Conservation (phyloP, 2,329 filamentous ascomycete genomes). For the Fusarium multiceps region DNA sequence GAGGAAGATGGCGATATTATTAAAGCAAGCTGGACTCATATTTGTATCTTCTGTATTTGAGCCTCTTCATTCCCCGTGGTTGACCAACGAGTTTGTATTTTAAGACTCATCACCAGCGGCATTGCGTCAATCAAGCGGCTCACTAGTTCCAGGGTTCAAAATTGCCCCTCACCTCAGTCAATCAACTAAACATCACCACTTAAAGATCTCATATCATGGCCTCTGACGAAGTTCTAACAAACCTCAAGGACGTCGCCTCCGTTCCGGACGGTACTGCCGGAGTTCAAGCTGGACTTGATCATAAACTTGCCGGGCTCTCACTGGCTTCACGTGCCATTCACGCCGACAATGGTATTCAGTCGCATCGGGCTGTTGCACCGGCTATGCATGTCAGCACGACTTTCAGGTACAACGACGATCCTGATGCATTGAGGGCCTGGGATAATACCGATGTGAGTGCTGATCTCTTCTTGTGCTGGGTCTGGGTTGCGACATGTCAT, state of each 20-base stretch:
- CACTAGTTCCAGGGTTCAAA: not conserved
- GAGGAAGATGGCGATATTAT: slow-evolving; percentile 1
- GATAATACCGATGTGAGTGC: slow-evolving; percentile 66
- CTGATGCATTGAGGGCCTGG: slow-evolving; percentile 68
- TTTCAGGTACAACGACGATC: slow-evolving; percentile 82
- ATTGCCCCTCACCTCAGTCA: slow-evolving; percentile 29
- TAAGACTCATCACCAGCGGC: not conserved
- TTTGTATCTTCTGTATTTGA: not conserved
- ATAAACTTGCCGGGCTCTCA: slow-evolving; percentile 49
- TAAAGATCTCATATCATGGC: slow-evolving; percentile 32
- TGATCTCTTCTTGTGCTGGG: not conserved
- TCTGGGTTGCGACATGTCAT: not conserved
- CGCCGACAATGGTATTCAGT: slow-evolving; percentile 81
- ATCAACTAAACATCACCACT: not conserved
- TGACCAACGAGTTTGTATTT: not conserved
- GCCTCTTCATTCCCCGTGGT: not conserved
- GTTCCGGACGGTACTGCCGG: slow-evolving; percentile 22
- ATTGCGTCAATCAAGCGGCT: not conserved
- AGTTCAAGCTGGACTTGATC: slow-evolving; percentile 11
- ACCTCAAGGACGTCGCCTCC: slow-evolving; percentile 3
- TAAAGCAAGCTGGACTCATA: not conserved
- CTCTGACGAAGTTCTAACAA: slow-evolving; percentile 34
- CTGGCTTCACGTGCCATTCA: slow-evolving; percentile 81
- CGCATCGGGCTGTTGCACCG: slow-evolving; percentile 83
- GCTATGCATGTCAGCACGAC: slow-evolving; percentile 92